Evolutionary conservation across 202 grass and related monocot genomes (phyloP).

Genomic region (Bolboschoenoplectus hybrid): DNA sequence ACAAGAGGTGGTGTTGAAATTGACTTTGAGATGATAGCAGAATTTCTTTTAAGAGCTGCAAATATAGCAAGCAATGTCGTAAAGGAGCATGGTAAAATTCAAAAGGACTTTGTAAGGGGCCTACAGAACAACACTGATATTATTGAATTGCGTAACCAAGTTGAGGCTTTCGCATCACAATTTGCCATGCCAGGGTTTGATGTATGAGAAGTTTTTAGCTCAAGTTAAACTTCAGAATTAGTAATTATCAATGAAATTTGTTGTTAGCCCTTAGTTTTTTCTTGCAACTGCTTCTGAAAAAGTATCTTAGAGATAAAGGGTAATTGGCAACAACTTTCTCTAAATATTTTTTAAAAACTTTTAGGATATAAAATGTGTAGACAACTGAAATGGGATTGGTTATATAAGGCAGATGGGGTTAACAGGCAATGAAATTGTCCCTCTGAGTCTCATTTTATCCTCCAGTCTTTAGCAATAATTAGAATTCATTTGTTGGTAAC

Average conservation of each 20-base stretch:
- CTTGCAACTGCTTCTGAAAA: neutral
- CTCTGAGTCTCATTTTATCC: slow-evolving; percentile 6
- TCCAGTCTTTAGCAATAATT: slow-evolving; percentile 11
- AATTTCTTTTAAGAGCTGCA: slow-evolving; percentile 82
- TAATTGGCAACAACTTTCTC: neutral
- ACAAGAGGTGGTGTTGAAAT: slow-evolving; percentile 96
- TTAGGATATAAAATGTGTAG: neutral
- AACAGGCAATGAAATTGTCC: neutral
- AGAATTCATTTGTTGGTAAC: slow-evolving; percentile 22
- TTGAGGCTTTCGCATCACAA: slow-evolving; percentile 76
- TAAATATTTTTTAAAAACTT: neutral
- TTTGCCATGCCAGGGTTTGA: slow-evolving; percentile 95
- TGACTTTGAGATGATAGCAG: slow-evolving; percentile 77
- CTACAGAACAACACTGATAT: slow-evolving; percentile 75
- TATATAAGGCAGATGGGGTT: neutral
- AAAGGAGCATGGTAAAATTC: slow-evolving; percentile 84
- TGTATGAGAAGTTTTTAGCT: slow-evolving; percentile 44
- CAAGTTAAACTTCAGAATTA: slow-evolving; percentile 19
- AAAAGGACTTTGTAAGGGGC: slow-evolving; percentile 76
- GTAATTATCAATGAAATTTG: neutral
- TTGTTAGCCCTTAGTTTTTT: neutral
- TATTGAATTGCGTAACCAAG: slow-evolving; percentile 63
- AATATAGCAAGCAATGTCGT: slow-evolving; percentile 69
- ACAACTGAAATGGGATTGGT: neutral
- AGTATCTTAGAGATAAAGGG: neutral